Evolutionary conservation across 2,329 filamentous ascomycete species (phyloP), one percentile per base, ranked within the genome.

Genomic region (Diplodia mutila): DNA sequence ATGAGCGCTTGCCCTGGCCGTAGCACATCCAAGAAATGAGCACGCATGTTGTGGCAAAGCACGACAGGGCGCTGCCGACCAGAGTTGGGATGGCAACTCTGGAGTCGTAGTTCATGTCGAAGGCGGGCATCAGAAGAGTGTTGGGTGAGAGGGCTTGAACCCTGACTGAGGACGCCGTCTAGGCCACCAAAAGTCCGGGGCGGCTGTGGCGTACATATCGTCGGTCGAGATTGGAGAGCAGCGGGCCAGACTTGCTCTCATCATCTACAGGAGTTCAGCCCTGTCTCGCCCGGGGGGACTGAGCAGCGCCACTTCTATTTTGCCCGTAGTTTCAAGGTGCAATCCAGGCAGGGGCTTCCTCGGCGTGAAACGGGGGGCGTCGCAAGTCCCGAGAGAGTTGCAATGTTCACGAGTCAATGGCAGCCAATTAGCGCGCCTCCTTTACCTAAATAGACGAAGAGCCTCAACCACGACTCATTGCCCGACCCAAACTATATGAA

Each of bases 41-140:
- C 49, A 72, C 71, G 1, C 59, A 55, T 0, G 55, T 27, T 9
- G 71, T 73, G 0, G 73, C 71, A 18, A 69, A 9, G 59, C 69
- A 66, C 5, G 73, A 74, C 39, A 73, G 69, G 23, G 72, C 63
- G 63, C 73, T 74, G 49, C 73, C 73, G 0, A 70, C 67, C 32
- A 74, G 68, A 16, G 72, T 73, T 18, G 73, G 72, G 34, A 74
- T 67, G 18, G 48, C 55, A 12, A 61, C 65, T 29, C 49, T 48
- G 25, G 55, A 25, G 18, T 67, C 55, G 48, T 59, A 61, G 2
- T 6, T 27, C 21, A 66, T 57, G 37, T 37, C 21, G 53, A 59
- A 39, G 42, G 18, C 39, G 3, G 54, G 64, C 53, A 59, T 37
- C 23, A 29, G 25, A 46, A n/a, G 34, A 23, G 8, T 32, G 34